Conservation (phyloP, 2,329 filamentous ascomycete species). For the Clarireedia paspali region DNA sequence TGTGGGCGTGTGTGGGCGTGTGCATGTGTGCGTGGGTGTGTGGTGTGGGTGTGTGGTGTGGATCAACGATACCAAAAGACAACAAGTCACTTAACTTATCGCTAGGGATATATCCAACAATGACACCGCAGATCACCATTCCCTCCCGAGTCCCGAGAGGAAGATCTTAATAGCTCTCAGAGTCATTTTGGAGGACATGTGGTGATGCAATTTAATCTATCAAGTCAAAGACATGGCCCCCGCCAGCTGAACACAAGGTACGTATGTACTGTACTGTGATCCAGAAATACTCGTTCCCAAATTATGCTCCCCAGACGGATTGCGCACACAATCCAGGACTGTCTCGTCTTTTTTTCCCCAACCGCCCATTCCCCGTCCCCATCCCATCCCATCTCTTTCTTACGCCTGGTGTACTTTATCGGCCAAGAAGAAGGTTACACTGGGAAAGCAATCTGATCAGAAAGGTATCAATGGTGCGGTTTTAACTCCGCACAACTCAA, state of each 20-base stretch:
- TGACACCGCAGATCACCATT: slow-evolving; percentile 8
- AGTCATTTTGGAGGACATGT: not conserved
- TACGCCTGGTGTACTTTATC: not conserved
- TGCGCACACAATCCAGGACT: not conserved
- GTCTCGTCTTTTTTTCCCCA: too few species aligned
- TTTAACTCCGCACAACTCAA: not conserved
- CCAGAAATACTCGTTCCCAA: not conserved
- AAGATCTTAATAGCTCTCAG: not conserved
- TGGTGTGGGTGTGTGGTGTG: not conserved
- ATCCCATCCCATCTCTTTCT: not conserved
- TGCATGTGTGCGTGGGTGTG: not conserved
- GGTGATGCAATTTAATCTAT: not conserved
- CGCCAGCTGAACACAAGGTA: not conserved
- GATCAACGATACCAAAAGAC: not conserved
- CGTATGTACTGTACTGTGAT: not conserved
- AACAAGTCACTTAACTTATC: not conserved
- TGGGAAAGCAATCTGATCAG: not conserved
- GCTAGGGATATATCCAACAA: slow-evolving; percentile 1
- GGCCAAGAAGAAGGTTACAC: not conserved
- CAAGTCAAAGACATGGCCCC: not conserved
- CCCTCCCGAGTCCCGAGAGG: slow-evolving; percentile 4
- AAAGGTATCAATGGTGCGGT: not conserved
- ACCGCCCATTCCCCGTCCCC: too few species aligned
- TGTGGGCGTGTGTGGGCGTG: not conserved
- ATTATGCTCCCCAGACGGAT: not conserved